Conservation (phyloP, 805 yeast genomes). For the Nakazawaea wickerhamii region DNA sequence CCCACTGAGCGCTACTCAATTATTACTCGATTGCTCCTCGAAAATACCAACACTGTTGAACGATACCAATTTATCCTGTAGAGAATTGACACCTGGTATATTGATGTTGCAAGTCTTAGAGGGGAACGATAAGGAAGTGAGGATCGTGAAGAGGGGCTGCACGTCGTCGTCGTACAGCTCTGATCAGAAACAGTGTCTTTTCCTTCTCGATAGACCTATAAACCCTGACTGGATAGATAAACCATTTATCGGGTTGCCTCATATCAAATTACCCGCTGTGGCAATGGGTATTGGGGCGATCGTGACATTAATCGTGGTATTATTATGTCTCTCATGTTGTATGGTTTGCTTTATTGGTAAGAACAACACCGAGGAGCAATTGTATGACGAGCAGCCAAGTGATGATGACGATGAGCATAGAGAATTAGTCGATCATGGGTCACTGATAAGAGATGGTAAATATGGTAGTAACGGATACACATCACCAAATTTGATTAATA, state of each 20-base stretch:
- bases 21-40: slow-evolving; percentile 43
- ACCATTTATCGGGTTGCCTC: slow-evolving; percentile 36
- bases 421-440: background rate
- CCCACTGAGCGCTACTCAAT: slow-evolving; percentile 46
- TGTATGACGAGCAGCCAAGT: background rate
- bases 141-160: slow-evolving; percentile 59
- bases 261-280: slow-evolving; percentile 58
- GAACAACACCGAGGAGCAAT: slow-evolving; percentile 12
- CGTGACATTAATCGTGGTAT: slow-evolving; percentile 46
- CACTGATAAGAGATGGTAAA: background rate
- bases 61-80: slow-evolving; percentile 38
- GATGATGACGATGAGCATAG: slow-evolving; percentile 7
- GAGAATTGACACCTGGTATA: slow-evolving; percentile 33
- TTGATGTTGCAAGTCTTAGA: slow-evolving; percentile 36
- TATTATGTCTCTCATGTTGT: slow-evolving; percentile 29
- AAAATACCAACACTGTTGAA: slow-evolving; percentile 38
- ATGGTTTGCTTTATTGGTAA: slow-evolving; percentile 29
- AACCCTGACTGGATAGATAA: slow-evolving; percentile 55
- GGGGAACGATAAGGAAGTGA: slow-evolving; percentile 52
- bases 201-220: slow-evolving; percentile 64
- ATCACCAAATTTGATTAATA: background rate
- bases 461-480: slow-evolving; percentile 4
- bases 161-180: slow-evolving; percentile 28
- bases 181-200: slow-evolving; percentile 43
- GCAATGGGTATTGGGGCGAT: slow-evolving; percentile 66